Percentiles rank a stretch among this genome's conserved stretches.
phyloP scores from a whole-genome alignment of 177 flowering plant species.

The Telopea speciosissima region DNA sequence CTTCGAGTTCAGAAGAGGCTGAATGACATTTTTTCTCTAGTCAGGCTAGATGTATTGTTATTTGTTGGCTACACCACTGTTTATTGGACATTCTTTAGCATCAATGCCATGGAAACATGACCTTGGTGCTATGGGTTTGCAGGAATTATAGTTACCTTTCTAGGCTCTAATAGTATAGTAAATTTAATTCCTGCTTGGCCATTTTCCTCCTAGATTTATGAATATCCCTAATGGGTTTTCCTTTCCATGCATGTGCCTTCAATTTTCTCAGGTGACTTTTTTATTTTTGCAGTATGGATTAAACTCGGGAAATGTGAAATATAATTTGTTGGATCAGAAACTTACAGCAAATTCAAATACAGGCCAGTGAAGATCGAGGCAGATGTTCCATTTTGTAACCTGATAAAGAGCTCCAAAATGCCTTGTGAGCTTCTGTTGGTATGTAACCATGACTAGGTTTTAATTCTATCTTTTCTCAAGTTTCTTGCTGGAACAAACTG shows the following conservation, averaged over 20 bases:
- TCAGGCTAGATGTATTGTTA: not conserved
- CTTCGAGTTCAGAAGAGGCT: not conserved
- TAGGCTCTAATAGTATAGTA: not conserved
- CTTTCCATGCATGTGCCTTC: no score
- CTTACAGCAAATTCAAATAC: constrained; percentile 5
- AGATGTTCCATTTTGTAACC: constrained; percentile 15
- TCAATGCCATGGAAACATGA: not conserved
- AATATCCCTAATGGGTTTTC: not conserved
- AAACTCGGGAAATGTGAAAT: constrained; percentile 26
- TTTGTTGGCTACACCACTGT: not conserved
- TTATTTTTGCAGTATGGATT: constrained; percentile 54
- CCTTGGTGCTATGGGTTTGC: not conserved
- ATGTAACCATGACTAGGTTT: not conserved
- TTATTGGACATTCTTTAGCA: not conserved
- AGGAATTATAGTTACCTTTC: not conserved
- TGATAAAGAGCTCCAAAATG: not conserved
- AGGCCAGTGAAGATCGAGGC: constrained; percentile 14
- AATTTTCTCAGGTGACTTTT: no score
- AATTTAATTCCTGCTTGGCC: not conserved
- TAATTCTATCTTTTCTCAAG: constrained; percentile 12
- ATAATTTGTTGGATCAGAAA: constrained; percentile 19
- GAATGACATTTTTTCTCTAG: not conserved
- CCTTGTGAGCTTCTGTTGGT: not conserved
- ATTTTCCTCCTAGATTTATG: not conserved
- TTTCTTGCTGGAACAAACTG: not conserved